Evolutionary conservation across 2,329 filamentous ascomycete species (phyloP).

Genomic region (Hortaea sp.): DNA sequence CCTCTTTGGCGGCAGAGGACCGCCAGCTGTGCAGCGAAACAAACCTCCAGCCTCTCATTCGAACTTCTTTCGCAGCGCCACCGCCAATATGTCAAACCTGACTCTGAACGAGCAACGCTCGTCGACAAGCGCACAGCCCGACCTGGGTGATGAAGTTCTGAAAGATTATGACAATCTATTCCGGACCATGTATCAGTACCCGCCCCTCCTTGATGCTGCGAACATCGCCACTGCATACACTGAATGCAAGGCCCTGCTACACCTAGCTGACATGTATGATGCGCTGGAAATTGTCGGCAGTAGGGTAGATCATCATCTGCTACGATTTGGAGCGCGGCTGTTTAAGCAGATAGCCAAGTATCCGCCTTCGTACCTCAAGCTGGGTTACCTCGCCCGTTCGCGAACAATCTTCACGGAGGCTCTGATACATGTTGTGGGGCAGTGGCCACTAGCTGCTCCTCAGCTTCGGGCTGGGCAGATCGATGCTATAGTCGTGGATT

Average conservation of each 20-base stretch:
- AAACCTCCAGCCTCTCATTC: constrained; percentile 54
- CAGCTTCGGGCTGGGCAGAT: constrained; percentile 60
- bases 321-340: constrained; percentile 80
- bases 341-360: constrained; percentile 98
- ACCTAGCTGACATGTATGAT: constrained; percentile 89
- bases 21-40: constrained; percentile 44
- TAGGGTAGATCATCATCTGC: constrained; percentile 82
- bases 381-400: constrained; percentile 76
- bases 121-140: constrained; percentile 34
- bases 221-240: constrained; percentile 90
- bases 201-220: constrained; percentile 68
- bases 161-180: constrained; percentile 95
- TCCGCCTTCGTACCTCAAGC: constrained; percentile 79
- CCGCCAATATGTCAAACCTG: constrained; percentile 55
- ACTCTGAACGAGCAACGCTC: constrained; percentile 35
- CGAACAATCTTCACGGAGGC: constrained; percentile 69
- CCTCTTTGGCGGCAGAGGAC: constrained; percentile 22
- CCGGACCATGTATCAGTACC: constrained; percentile 89
- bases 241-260: constrained; percentile 82
- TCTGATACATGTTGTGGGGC: constrained; percentile 84
- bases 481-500: constrained; percentile 67
- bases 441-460: constrained; percentile 75
- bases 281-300: constrained; percentile 79
- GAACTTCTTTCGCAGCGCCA: constrained; percentile 78
- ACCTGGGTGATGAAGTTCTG: constrained; percentile 60